Conservation (phyloP, 2,329 filamentous ascomycete species). For the Cladosporium sp. region DNA sequence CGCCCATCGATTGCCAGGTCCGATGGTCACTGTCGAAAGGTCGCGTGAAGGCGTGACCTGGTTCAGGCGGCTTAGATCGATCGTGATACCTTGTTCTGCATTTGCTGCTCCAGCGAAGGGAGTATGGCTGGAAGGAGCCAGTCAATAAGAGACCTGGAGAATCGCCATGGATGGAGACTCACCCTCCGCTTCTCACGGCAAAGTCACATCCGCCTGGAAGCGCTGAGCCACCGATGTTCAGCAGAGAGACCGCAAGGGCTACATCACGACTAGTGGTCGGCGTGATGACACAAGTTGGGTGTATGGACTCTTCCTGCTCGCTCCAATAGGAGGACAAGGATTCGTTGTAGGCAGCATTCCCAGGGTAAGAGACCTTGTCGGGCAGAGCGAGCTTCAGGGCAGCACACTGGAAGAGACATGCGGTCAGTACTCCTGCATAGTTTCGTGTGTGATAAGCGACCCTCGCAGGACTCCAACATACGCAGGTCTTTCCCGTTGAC, state of each 20-base stretch:
- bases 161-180: too few relatives aligned
- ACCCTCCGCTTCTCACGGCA: slow-evolving; percentile 25
- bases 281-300: slow-evolving; percentile 25
- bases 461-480: background rate
- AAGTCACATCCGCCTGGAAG: slow-evolving; percentile 21
- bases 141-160: background rate
- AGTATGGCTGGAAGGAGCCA: slow-evolving; percentile 19
- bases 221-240: slow-evolving; percentile 18
- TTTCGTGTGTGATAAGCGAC: background rate
- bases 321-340: slow-evolving; percentile 29
- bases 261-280: slow-evolving; percentile 25
- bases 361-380: slow-evolving; percentile 19
- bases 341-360: slow-evolving; percentile 21
- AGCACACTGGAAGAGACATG: slow-evolving; percentile 11
- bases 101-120: slow-evolving; percentile 25
- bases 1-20: slow-evolving; percentile 48
- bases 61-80: slow-evolving; percentile 50
- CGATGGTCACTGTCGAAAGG: slow-evolving; percentile 43
- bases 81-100: slow-evolving; percentile 31
- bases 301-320: slow-evolving; percentile 21
- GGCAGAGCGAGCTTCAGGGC: slow-evolving; percentile 17
- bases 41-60: slow-evolving; percentile 37
- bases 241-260: slow-evolving; percentile 22
- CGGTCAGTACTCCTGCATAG: background rate
- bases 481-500: background rate